phyloP scores from a whole-genome alignment of 2,329 filamentous ascomycete species.

The Cylindrodendrum hubeiense region DNA sequence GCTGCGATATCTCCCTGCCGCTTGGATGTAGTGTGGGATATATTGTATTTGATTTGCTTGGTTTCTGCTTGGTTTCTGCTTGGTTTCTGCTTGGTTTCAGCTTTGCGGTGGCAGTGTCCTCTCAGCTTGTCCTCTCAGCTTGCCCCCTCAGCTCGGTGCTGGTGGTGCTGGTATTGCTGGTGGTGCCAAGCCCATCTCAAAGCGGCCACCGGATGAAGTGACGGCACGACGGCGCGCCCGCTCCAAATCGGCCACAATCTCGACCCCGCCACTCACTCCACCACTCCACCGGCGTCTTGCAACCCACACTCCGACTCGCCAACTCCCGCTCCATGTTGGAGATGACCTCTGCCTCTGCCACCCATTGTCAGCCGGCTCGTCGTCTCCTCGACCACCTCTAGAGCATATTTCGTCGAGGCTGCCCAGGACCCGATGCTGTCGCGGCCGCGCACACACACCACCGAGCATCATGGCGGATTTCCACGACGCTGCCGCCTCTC shows the following conservation, averaged over 20 bases:
- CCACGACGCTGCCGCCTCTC: constrained; percentile 71
- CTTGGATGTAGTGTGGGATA: neutral
- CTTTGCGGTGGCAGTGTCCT: constrained; percentile 4
- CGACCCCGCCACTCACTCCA: constrained; percentile 40
- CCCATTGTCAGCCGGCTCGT: constrained; percentile 36
- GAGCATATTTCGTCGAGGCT: constrained; percentile 21
- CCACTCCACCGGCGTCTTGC: constrained; percentile 21
- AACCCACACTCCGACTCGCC: constrained; percentile 3
- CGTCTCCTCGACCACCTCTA: constrained; percentile 30
- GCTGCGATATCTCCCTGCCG: neutral
- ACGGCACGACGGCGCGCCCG: constrained; percentile 29
- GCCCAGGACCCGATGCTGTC: constrained; percentile 51
- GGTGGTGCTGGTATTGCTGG: constrained; percentile 10
- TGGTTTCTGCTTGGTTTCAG: neutral
- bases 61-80: no score
- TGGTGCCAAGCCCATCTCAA: constrained; percentile 34
- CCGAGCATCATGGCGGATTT: constrained; percentile 68
- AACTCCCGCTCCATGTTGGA: constrained; percentile 28
- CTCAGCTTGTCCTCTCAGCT: constrained; percentile 3
- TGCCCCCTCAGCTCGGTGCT: no score
- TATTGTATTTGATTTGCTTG: no score
- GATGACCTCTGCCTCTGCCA: constrained; percentile 39
- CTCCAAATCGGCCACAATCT: constrained; percentile 32
- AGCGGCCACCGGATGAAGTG: constrained; percentile 40
- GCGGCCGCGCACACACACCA: constrained; percentile 41